Evolutionary conservation across 805 yeast genomes (phyloP), one percentile per base, ranked within the genome.

Genomic region (Candida arabinofermentans): DNA sequence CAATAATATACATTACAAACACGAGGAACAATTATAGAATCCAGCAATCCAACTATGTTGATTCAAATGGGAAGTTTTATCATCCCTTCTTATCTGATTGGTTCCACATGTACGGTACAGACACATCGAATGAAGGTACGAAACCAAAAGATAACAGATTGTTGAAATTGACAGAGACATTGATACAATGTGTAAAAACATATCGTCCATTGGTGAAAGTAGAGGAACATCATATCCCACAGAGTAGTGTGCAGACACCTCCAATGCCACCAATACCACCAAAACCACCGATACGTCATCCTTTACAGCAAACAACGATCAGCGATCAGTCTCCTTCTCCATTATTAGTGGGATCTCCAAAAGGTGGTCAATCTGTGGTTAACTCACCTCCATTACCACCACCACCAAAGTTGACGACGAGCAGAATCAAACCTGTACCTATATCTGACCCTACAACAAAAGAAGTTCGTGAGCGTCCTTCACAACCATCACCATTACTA

Each of bases 71-170:
- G 1, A 63, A 66, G 35, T 72, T 87, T 40, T 84, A 81, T 56
- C 82, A 83, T 51, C 91, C 93, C 0, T 73, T 71, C 41, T 59
- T 85, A 33, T 61, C 81, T n/a, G 66, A 63, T 22, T 86, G 95
- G 95, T 10, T 14, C 5, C 29, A 34, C 1, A 18, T 14, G 5
- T 51, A 42, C 35, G 51, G 54, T 1, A 24, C 37, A 3, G 57
- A 59, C 26, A 38, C 21, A 4, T 44, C 54, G 5, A 62, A 61
- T 43, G 58, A 56, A 6, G 46, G 46, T n/a, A 46, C 46, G 5
- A 24, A 42, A 9, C 62, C 62, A 2, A 44, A 39, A 8, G 50
- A 61, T 4, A 60, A 59, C 46, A 42, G 66, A 24, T 36, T 63
- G 9, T 44, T 64, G 40, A 42, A 41, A 21, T 42, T 66, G 22